phyloP scores from a whole-genome alignment of 257 asterid genomes.

The Solanum pinnatisectum region DNA sequence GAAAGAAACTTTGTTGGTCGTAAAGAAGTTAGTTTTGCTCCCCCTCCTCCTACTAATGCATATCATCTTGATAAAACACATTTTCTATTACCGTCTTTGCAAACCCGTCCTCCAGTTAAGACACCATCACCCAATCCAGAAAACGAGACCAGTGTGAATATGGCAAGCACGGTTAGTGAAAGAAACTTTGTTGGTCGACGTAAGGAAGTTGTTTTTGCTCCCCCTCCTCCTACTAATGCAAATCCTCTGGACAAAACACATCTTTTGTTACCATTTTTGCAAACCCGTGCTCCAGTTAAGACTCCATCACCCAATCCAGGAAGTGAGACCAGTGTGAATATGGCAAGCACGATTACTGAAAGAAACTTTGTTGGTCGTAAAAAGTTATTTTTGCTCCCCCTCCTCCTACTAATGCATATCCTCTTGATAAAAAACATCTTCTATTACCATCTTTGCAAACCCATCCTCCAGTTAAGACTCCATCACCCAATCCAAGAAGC shows the following conservation, averaged over 20 bases:
- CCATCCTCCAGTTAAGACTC: not conserved
- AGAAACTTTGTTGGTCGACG: not conserved
- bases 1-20: not conserved
- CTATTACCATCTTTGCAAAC: not conserved
- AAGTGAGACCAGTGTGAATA: not conserved
- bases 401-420: too few species aligned
- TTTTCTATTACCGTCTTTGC: not conserved
- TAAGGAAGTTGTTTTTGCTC: too few species aligned
- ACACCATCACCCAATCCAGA: not conserved
- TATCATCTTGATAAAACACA: too few species aligned
- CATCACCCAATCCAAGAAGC: not conserved
- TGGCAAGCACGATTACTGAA: not conserved
- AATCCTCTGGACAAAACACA: not conserved
- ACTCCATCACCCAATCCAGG: not conserved
- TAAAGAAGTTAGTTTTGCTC: too few species aligned
- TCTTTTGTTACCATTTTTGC: not conserved
- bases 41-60: too few species aligned
- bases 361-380: too few species aligned
- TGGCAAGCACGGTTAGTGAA: not conserved
- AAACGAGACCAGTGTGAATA: not conserved
- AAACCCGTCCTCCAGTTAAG: not conserved
- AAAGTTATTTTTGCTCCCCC: too few species aligned
- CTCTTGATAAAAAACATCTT: too few species aligned
- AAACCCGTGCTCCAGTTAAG: not conserved
- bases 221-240: not conserved